Conservation (phyloP, 192 early-diverging fungal genomes). For the Backusella parvicylindrica region DNA sequence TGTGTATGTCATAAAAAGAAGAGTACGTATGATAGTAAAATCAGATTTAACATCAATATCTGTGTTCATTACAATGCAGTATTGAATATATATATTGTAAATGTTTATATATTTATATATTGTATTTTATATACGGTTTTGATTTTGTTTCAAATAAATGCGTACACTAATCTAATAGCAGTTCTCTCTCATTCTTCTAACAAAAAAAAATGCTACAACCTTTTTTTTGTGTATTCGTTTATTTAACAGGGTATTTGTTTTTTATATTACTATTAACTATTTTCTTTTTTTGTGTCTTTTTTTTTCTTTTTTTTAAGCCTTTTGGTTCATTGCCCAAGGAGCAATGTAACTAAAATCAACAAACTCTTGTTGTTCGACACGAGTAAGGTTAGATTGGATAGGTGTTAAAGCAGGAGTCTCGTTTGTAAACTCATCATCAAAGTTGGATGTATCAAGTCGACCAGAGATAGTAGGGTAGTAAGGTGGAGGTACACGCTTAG, state of each 20-base stretch:
- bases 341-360: conserved; percentile 89
- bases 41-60: too few relatives aligned
- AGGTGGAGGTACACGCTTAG: conserved; percentile 81
- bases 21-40: too few relatives aligned
- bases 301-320: neutral
- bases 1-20: too few relatives aligned
- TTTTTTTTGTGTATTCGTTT: neutral
- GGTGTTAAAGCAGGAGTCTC: conserved; percentile 92
- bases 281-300: neutral
- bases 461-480: conserved; percentile 79
- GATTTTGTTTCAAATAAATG: too few relatives aligned
- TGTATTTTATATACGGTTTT: too few relatives aligned
- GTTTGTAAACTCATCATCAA: conserved; percentile 95
- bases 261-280: neutral
- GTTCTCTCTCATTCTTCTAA: too few relatives aligned
- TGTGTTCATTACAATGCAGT: too few relatives aligned
- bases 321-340: conserved; percentile 60
- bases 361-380: conserved; percentile 91
- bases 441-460: conserved; percentile 90
- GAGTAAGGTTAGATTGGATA: conserved; percentile 76
- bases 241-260: neutral
- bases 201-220: too few relatives aligned
- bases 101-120: too few relatives aligned
- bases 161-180: too few relatives aligned
- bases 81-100: too few relatives aligned